Conservation (phyloP, 345 rosid genomes). For the Eucalyptus tenuipes region DNA sequence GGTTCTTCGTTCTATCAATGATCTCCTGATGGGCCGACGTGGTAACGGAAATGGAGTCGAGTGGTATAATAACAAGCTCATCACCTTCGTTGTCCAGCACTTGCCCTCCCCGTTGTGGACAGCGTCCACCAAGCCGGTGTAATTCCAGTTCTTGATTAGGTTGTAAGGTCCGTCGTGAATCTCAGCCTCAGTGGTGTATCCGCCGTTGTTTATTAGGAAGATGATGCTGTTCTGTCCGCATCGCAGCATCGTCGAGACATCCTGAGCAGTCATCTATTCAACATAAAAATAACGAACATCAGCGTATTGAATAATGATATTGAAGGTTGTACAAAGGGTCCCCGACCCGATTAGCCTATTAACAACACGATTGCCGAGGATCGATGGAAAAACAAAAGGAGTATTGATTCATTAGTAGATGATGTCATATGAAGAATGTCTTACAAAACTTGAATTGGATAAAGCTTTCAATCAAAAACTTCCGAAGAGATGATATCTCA, state of each 20-base stretch:
- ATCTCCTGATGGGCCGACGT: too few species aligned
- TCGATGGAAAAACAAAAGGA: background rate
- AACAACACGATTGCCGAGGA: background rate
- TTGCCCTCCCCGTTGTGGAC: constrained; percentile 49
- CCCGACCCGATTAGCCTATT: background rate
- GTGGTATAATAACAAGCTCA: background rate
- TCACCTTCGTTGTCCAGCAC: constrained; percentile 61
- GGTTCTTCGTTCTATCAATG: background rate
- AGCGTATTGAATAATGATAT: background rate
- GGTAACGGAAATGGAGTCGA: background rate
- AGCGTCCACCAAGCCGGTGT: constrained; percentile 49
- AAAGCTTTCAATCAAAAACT: too few species aligned
- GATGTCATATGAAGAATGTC: too few species aligned
- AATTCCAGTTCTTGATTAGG: constrained; percentile 67
- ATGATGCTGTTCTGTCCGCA: constrained; percentile 37
- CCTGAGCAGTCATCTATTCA: constrained; percentile 39
- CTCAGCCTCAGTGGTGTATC: constrained; percentile 57
- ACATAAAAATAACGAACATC: background rate
- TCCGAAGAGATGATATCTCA: too few species aligned
- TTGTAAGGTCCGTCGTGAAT: constrained; percentile 68
- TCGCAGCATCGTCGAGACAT: constrained; percentile 49
- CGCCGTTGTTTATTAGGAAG: constrained; percentile 66
- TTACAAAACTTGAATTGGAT: too few species aligned
- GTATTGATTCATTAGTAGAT: too few species aligned
- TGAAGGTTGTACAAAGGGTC: background rate